Conservation (phyloP, 495 filamentous ascomycete species). For the Physcia stellaris region DNA sequence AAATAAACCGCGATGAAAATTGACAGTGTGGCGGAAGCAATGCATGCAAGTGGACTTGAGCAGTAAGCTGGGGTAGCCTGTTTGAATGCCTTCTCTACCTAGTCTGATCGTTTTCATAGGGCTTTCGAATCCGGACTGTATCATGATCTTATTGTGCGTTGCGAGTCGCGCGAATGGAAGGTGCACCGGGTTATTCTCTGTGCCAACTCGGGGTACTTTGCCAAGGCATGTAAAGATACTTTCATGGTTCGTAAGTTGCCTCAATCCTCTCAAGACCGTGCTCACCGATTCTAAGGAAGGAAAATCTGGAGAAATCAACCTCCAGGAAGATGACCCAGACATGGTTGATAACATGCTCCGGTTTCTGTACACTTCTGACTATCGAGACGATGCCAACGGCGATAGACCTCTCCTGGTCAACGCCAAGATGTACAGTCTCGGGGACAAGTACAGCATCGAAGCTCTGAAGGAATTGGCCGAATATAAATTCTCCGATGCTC, state of each 20-base stretch:
- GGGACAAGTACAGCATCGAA: slow-evolving; percentile 25
- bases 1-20: no score
- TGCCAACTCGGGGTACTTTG: slow-evolving; percentile 2
- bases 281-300: slow-evolving; percentile 1
- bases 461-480: slow-evolving; percentile 25
- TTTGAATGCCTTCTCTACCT: no score
- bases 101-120: no score
- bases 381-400: slow-evolving; percentile 5
- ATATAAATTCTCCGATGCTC: slow-evolving; percentile 23
- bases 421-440: slow-evolving; percentile 13
- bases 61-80: no score
- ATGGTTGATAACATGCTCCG: slow-evolving; percentile 1
- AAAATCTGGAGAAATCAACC: neutral
- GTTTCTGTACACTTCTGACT: slow-evolving; percentile 11
- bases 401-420: slow-evolving; percentile 6
- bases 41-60: no score
- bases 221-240: slow-evolving; percentile 1
- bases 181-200: slow-evolving; percentile 5
- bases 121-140: slow-evolving; percentile 2
- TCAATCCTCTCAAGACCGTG: neutral
- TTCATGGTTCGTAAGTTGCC: neutral
- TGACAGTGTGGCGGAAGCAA: no score
- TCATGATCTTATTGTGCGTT: slow-evolving; percentile 1
- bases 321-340: slow-evolving; percentile 4
- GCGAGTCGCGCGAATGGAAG: neutral